Evolutionary conservation across 768 basidiomycete species (phyloP).

Genomic region (Lentinula boryana): DNA sequence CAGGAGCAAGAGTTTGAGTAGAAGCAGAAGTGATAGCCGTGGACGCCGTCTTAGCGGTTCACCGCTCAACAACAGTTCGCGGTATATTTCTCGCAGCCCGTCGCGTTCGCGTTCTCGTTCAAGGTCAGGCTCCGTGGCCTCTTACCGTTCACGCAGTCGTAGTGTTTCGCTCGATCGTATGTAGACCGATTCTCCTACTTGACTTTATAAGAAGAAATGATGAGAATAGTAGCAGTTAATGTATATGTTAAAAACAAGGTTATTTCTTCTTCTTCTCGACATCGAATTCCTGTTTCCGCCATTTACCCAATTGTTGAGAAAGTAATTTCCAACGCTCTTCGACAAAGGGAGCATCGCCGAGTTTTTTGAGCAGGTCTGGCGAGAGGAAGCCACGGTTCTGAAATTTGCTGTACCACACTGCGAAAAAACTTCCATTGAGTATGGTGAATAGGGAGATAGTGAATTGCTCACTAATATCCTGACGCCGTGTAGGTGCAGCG

Average conservation of each 20-base stretch:
- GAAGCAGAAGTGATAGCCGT: slow-evolving; percentile 23
- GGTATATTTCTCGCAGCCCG: slow-evolving; percentile 62
- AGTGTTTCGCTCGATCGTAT: slow-evolving; percentile 57
- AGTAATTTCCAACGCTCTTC: slow-evolving; percentile 67
- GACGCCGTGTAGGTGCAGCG: slow-evolving; percentile 81
- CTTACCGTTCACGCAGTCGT: slow-evolving; percentile 48
- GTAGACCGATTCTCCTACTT: slow-evolving; percentile 24
- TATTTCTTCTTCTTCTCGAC: slow-evolving; percentile 32
- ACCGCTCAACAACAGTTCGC: slow-evolving; percentile 28
- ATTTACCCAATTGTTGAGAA: slow-evolving; percentile 53
- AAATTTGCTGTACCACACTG: slow-evolving; percentile 77
- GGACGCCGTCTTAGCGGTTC: slow-evolving; percentile 21
- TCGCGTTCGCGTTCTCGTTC: slow-evolving; percentile 31
- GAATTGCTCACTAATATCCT: slow-evolving; percentile 67
- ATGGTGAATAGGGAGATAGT: slow-evolving; percentile 3
- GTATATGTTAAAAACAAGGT: neutral
- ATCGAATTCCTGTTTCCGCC: slow-evolving; percentile 41
- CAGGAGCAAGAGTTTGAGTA: slow-evolving; percentile 29
- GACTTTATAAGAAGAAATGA: slow-evolving; percentile 10
- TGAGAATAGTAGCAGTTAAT: neutral
- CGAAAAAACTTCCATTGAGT: neutral
- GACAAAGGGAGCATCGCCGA: slow-evolving; percentile 49
- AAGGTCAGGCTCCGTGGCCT: slow-evolving; percentile 22
- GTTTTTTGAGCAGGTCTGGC: slow-evolving; percentile 44
- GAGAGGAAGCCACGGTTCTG: slow-evolving; percentile 74